These are phyloP conservation scores for Fomes fomentarius DNA, from an alignment of 1,284 basidiomycete species.

Conservation along the genomic window DNA sequence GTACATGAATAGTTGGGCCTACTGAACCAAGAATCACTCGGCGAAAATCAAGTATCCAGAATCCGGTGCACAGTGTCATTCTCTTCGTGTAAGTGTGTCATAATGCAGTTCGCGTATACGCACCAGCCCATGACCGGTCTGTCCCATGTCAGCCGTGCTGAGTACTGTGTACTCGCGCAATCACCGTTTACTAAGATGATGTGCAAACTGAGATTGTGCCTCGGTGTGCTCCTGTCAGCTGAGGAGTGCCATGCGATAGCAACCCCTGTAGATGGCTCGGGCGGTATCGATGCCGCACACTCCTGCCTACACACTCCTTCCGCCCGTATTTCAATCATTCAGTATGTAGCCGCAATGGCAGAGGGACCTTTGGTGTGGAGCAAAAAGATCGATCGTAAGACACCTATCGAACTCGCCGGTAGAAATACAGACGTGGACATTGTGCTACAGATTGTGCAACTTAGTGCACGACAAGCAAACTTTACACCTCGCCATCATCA, in stretches of 20 bases:
- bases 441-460: neutral
- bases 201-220: neutral
- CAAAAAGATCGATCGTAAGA: neutral
- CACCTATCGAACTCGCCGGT: conserved; percentile 10
- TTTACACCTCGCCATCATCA: conserved; percentile 47
- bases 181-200: too few species aligned
- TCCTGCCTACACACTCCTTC: too few species aligned
- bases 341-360: neutral
- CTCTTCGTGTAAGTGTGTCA: too few species aligned
- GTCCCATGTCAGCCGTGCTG: too few species aligned
- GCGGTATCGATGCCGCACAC: too few species aligned
- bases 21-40: too few species aligned
- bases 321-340: neutral
- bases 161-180: too few species aligned
- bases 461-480: neutral
- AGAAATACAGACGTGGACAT: conserved; percentile 20
- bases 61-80: too few species aligned
- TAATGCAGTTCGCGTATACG: too few species aligned
- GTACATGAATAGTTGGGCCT: too few species aligned
- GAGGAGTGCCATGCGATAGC: neutral
- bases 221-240: neutral
- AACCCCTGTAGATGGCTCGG: conserved; percentile 2
- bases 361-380: neutral
- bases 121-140: too few species aligned
- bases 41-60: too few species aligned